Conservation (phyloP, 106 monocot genomes). For the Xerophyta viscosa region DNA sequence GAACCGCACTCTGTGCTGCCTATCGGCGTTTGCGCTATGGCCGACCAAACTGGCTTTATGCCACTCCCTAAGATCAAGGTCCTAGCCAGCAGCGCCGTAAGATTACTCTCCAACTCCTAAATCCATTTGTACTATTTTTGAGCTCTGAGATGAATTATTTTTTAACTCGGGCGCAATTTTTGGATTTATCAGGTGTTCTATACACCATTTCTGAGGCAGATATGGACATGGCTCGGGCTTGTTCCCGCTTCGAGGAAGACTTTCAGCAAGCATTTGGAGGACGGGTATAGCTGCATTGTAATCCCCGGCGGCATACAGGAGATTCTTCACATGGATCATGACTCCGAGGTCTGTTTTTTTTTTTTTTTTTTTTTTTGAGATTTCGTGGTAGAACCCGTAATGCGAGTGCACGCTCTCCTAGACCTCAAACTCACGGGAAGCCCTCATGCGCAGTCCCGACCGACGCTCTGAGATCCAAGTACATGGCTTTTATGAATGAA, state of each 20-base stretch:
- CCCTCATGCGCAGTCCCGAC: no score
- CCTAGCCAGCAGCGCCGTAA: constrained; percentile 94
- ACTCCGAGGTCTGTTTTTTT: constrained; percentile 54
- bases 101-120: constrained; percentile 10
- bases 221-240: constrained; percentile 91
- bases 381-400: no score
- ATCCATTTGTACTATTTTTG: background rate
- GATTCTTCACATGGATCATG: constrained; percentile 70
- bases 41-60: constrained; percentile 69
- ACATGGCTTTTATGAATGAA: no score
- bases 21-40: constrained; percentile 48
- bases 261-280: constrained; percentile 44
- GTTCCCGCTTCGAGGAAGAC: constrained; percentile 68
- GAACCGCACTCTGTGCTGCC: constrained; percentile 94
- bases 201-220: constrained; percentile 80
- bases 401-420: no score
- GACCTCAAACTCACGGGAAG: no score
- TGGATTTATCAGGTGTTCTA: constrained; percentile 51
- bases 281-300: constrained; percentile 73
- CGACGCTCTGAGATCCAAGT: no score
- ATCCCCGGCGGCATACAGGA: constrained; percentile 89
- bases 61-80: constrained; percentile 75
- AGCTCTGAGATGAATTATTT: background rate
- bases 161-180: background rate
- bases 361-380: background rate